Base-by-base conservation (phyloP, 805 yeast species). In the Yamadazyma ubonensis region DNA sequence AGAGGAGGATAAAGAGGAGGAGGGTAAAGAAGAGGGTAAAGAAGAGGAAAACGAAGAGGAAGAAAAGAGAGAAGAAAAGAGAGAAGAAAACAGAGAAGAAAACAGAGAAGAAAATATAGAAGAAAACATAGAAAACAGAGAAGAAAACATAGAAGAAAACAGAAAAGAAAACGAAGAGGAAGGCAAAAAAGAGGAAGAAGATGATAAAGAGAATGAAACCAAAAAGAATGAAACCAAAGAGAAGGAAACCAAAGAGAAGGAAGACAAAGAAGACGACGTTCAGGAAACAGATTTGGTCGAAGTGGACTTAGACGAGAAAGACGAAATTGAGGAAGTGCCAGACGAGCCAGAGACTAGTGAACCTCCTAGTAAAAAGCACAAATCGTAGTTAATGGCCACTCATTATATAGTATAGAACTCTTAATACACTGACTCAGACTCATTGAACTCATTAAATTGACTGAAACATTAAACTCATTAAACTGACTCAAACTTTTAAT, bases 121-220 rank as follows among this genome's bases (percentile, higher is more conserved):
- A 18, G 17, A 27, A n/a, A 12, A 22, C 14, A 8, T n/a, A 8
- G 21, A 15, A 16, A n/a, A 16, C 10, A 19, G 15, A 8, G 15
- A 25, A 8, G 22, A 27, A 23, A 4, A 16, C 3, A 21, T 10
- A 17, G 14, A 29, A 29, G 33, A 16, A 18, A 11, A 4, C 11
- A 16, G 17, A 23, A 29, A 33, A 15, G 16, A 15, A 10, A 14
- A 33, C 6, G 22, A 23, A 2, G 22, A 23, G 6, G 36, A 16
- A 15, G 28, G 10, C 9, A 2, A 22, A 11, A 14, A 14, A 2
- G 27, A 32, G 21, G 27, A 20, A 10, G 15, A 31, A 10, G 11
- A 31, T 6, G 34, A 20, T 25, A 38, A 46, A 33, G 26, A 20
- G 25, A 38, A 46, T 31, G 29, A 33, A 22, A 10, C 10, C 18